Conservation (phyloP, 23 red algal genomes). For the Gracilaria domingensis region DNA sequence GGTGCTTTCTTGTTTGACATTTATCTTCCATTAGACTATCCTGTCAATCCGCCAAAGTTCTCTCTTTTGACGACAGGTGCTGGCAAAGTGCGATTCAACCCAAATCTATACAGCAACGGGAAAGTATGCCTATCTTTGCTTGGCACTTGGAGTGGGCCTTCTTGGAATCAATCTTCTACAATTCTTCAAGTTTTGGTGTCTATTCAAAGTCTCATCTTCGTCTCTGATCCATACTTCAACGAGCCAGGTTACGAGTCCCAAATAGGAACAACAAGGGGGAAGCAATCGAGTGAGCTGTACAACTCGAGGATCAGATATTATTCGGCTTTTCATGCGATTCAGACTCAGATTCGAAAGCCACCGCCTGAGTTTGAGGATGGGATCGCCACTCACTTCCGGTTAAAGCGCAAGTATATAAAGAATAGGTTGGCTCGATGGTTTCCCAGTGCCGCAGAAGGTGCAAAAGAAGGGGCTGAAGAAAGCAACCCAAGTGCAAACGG, state of each 20-base stretch:
- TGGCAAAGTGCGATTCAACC: conserved; percentile 78
- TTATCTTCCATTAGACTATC: conserved; percentile 68
- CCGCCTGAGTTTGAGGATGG: conserved; percentile 47
- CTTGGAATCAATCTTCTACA: conserved; percentile 78
- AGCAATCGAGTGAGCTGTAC: conserved; percentile 49
- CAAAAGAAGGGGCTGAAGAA: not conserved
- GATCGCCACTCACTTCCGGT: conserved; percentile 58
- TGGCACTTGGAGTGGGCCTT: conserved; percentile 79
- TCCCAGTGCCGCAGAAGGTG: not conserved
- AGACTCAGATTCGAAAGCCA: conserved; percentile 47
- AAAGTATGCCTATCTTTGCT: conserved; percentile 82
- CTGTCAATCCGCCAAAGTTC: conserved; percentile 66
- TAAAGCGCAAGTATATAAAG: conserved; percentile 68
- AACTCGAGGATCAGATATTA: conserved; percentile 54
- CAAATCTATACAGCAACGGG: conserved; percentile 85
- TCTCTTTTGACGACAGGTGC: conserved; percentile 61
- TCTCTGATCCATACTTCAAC: conserved; percentile 81
- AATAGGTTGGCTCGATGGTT: conserved; percentile 40
- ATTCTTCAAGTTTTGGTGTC: conserved; percentile 83
- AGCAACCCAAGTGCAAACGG: not conserved
- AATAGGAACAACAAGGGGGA: conserved; percentile 63
- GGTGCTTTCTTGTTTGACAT: conserved; percentile 86
- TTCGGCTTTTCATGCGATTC: conserved; percentile 60
- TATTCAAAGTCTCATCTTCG: conserved; percentile 82
- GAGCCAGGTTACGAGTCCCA: conserved; percentile 76